Evolutionary conservation across 2,329 filamentous ascomycete genomes (phyloP), one percentile per base, ranked within the genome.

Genomic region (Phaeomoniella chlamydospora): DNA sequence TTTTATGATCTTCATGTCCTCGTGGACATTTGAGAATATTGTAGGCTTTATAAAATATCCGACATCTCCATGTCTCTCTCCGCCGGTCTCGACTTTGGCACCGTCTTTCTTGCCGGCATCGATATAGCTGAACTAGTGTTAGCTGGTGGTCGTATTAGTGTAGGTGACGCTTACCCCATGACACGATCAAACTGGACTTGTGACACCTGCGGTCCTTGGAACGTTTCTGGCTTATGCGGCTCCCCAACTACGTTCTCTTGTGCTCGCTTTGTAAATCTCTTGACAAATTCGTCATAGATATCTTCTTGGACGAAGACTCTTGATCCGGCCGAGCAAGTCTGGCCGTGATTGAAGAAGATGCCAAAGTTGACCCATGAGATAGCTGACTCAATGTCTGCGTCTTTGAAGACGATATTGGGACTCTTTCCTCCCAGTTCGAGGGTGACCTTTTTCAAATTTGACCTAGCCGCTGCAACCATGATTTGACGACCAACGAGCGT

Each of bases 11-110:
- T 74, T 74, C 57, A 82, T 80, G 49, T 73, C 59, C 22, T 76
- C 67, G 34, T 65, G 73, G 46, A 90, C 84, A 53, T 85, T 77
- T 59, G 73, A 77, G 70, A 72, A 86, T 65, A 92, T 84, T 52
- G 85, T 93, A 29, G 85, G 85, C 68, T 88, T 67, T 60, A 92
- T 88, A 68, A 88, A 92, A 73, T 82, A 92, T 42, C 82, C 82
- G 69, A 85, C 77, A 48, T 69, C 62, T 41, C 83, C 83, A 59
- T 78, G 78, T 48, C 76, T 77, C 55, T 78, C 77, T 52, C 77
- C 77, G 46, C 77, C 77, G 30, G 65, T 68, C 50, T 77, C 72
- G 42, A 90, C 55, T 35, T 61, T 79, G 40, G 77, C 76, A 51
- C 77, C 76, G 30, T 65, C 67, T 45, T 72, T 64, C 62, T 79